These are phyloP conservation scores for Cardiosporidium cionae DNA, from an alignment of 169 alveolate species.

Conservation along the genomic window DNA sequence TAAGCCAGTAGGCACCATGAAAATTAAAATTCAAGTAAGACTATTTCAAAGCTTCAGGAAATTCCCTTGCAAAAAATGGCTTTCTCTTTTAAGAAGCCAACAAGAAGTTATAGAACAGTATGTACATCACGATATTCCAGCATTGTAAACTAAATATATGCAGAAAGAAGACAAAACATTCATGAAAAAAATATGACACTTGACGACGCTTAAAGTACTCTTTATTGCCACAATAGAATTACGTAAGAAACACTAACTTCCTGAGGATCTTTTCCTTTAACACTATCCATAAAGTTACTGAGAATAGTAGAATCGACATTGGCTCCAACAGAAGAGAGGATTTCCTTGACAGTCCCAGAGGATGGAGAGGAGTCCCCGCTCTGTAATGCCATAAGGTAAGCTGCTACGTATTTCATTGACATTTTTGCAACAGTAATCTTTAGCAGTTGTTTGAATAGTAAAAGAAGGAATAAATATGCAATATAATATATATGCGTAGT, in stretches of 20 bases:
- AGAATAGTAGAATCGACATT: conserved; percentile 39
- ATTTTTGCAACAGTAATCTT: too few relatives aligned
- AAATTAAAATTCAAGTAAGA: neutral
- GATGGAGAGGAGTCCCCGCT: conserved; percentile 52
- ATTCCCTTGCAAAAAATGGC: neutral
- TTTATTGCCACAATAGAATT: neutral
- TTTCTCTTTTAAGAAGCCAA: neutral
- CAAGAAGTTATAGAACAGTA: neutral
- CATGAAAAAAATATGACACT: too few relatives aligned
- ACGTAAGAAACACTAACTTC: conserved; percentile 37
- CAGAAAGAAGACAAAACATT: too few relatives aligned
- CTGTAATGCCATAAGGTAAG: conserved; percentile 50
- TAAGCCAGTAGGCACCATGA: neutral
- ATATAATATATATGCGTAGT: too few relatives aligned
- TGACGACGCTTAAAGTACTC: neutral
- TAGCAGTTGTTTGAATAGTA: too few relatives aligned
- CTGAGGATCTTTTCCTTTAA: conserved; percentile 44
- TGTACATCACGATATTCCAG: too few relatives aligned
- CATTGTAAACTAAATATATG: too few relatives aligned
- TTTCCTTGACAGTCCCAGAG: conserved; percentile 29
- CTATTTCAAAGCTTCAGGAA: neutral
- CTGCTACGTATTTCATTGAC: conserved; percentile 59
- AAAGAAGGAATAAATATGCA: too few relatives aligned
- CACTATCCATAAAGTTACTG: conserved; percentile 22
- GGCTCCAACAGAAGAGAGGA: conserved; percentile 46